A percentile compares a stretch with the other conserved stretches of the same genome.
Conservation (phyloP, 2,329 filamentous ascomycete species). For the Diplodia corticola region DNA sequence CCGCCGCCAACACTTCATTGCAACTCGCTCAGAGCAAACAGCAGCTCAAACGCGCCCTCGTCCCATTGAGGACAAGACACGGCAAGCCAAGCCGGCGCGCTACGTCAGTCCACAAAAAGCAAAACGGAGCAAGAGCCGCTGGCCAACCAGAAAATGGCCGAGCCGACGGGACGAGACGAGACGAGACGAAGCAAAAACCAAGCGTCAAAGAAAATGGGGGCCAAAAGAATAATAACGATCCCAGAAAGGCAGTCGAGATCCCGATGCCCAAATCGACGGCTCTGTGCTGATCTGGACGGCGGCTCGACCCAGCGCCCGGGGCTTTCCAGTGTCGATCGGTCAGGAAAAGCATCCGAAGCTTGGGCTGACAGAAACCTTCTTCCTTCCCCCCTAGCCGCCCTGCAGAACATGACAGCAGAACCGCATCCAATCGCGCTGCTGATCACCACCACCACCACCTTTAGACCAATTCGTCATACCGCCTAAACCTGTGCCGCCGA, state of each 20-base stretch:
- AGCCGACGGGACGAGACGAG: neutral
- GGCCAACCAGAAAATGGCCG: neutral
- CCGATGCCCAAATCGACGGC: neutral
- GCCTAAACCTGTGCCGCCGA: neutral
- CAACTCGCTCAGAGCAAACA: neutral
- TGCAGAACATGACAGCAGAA: neutral
- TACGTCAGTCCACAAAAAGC: neutral
- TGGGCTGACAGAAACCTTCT: neutral
- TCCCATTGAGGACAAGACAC: neutral
- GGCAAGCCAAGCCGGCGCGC: neutral
- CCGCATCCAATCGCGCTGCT: neutral
- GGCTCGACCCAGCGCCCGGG: constrained; percentile 8
- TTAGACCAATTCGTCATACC: neutral
- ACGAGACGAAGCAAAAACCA: neutral
- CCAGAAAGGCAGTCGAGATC: constrained; percentile 10
- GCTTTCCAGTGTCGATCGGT: neutral
- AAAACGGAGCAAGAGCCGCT: neutral
- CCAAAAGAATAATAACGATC: neutral
- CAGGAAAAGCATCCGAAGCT: neutral
- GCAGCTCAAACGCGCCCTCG: neutral
- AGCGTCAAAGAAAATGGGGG: neutral
- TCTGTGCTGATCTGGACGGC: constrained; percentile 6
- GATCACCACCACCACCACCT: neutral
- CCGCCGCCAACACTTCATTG: no score
- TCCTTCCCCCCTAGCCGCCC: neutral